Evolutionary conservation across 192 early-diverging fungal species (phyloP), one percentile per base, ranked within the genome.

Genomic region (Coemansia sp.): DNA sequence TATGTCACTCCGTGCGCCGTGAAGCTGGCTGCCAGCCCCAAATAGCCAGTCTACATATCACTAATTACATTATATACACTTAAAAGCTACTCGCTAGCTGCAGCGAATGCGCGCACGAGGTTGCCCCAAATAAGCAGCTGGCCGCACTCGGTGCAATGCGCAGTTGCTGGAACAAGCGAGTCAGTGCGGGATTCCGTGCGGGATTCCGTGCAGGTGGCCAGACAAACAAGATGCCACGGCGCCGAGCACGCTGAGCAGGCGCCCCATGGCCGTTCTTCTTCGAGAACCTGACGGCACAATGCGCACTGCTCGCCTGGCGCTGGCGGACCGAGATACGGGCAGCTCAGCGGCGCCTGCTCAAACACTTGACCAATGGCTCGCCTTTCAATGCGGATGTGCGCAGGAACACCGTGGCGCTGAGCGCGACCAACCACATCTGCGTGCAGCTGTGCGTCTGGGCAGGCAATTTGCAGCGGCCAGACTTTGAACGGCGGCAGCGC

Each of bases 401-500:
- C 47, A 11, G 76, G 60, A 15, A 73, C 48, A 2, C 37, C 14
- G 53, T 65, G 62, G 15, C 37, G 45, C 55, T 60, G 57, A 3
- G 67, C 63, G 14, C 55, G 58, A 4, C 2, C 11, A 7, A 48
- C 54, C 19, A 79, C 22, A 14, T 70, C 60, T 21, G 55, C 43
- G 50, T 63, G 60, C 45, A 73, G 22, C 35, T 64, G 49, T 11
- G 49, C 21, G 23, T 57, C 49, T 6, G 70, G 51, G 27, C 71
- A 80, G 48, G 56, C 56, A 23, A 80, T 27, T 27, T 60, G 57
- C 54, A 80, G 61, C 21, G 77, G 77, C 77, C 77, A 80, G 65
- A 53, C 49, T 17, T 23, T 60, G 62, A 73, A 80, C 35, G 77
- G 77, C 58, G 72, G 61, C 39, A 74, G 47, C 9, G 65, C 45